phyloP scores from a whole-genome alignment of 371 early-diverging fungal species.

The Mucor racemosus region DNA sequence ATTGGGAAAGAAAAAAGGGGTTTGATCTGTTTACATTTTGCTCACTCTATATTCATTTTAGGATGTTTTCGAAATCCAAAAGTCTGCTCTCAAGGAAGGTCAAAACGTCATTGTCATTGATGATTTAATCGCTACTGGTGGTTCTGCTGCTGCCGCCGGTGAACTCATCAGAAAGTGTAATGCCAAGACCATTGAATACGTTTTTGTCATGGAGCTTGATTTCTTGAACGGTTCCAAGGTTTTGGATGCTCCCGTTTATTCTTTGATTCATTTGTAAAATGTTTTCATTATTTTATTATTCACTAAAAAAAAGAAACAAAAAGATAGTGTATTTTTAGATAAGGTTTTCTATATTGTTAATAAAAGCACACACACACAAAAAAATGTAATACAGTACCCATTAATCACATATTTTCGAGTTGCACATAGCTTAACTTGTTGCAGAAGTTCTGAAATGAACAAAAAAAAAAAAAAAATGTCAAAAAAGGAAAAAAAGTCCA shows the following conservation, averaged over 20 bases:
- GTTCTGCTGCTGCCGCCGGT: constrained; percentile 83
- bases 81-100: constrained; percentile 77
- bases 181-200: constrained; percentile 81
- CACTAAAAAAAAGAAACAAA: background rate
- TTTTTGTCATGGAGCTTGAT: constrained; percentile 91
- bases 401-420: background rate
- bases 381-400: background rate
- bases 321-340: constrained; percentile 1
- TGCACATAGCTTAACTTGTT: background rate
- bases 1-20: background rate
- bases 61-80: constrained; percentile 94
- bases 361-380: background rate
- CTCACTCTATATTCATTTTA: constrained; percentile 20
- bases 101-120: constrained; percentile 92
- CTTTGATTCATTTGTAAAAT: constrained; percentile 79
- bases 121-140: constrained; percentile 97
- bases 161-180: constrained; percentile 78
- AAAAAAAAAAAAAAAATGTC: background rate
- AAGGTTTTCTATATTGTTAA: background rate
- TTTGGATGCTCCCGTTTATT: constrained; percentile 86
- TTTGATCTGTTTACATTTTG: too few relatives aligned
- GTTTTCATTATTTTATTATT: background rate
- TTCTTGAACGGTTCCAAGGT: constrained; percentile 80
- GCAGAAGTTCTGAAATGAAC: background rate
- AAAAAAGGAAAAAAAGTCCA: background rate